Evolutionary conservation across 768 basidiomycete genomes (phyloP), one percentile per base, ranked within the genome.

Genomic region (Kwoniella sp.): DNA sequence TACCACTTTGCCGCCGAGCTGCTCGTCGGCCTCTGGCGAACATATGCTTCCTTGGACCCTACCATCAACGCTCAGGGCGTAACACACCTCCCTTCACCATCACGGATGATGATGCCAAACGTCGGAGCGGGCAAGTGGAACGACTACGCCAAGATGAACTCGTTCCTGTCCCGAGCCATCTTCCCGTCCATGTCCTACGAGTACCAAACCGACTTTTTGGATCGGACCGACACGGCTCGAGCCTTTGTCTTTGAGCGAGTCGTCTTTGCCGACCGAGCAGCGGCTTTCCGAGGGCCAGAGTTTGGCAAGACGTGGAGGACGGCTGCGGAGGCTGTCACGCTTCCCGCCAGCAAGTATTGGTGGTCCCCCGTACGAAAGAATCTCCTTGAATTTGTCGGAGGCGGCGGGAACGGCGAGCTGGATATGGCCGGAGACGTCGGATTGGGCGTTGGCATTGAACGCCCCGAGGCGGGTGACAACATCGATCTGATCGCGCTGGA

Each of bases 1-100:
- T 93, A 90, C 70, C 90, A 96, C 57, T 91, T 87, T 82, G 82
- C 86, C 27, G 90, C 91, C 3, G 91, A 96, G 68, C 81, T 91
- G 17, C 85, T 87, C 77, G 88, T 89, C 59, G 91, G 91, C 33
- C 82, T 92, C 62, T 93, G 91, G 91, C 81, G 89, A 7, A 84
- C 89, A 0, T 93, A 92, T 71, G 81, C 88, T 28, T 83, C 87
- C 2, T 77, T 93, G 10, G 89, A 91, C 69, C 80, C 81, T 1
- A 74, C 73, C 19, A 89, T 92, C 45, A 74, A 82, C 2, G 59
- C 80, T 0, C 75, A 79, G 38, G 89, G 88, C 7, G 80, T 80
- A 40, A 87, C 88, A 0, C 73, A 77, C 5, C 83, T 95, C 28
- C 86, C 88, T 1, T 78, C 85, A 1, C 81, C 85, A 0, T 81